Evolutionary conservation across 2,329 filamentous ascomycete genomes (phyloP).

Genomic region (Cladosporium sphaerospermum): DNA sequence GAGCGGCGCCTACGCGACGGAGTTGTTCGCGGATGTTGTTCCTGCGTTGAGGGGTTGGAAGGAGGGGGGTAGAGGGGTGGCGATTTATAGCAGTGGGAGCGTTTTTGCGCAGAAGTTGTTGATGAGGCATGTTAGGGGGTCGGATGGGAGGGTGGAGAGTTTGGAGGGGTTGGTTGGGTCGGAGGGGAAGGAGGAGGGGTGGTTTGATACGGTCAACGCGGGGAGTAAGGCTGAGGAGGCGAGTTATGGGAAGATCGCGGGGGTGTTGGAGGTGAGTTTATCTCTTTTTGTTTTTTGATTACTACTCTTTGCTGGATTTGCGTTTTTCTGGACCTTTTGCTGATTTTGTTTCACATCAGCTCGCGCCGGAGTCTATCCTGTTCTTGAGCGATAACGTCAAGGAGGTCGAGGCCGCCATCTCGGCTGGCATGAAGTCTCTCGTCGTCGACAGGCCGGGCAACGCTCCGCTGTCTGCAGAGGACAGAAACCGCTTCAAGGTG

Average conservation of each 20-base stretch:
- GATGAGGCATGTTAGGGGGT: slow-evolving; percentile 53
- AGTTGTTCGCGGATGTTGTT: slow-evolving; percentile 69
- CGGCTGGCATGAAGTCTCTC: slow-evolving; percentile 38
- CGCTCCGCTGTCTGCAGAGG: slow-evolving; percentile 50
- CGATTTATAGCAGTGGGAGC: slow-evolving; percentile 78
- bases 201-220: slow-evolving; percentile 77
- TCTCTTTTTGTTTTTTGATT: background rate
- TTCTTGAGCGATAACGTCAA: slow-evolving; percentile 76
- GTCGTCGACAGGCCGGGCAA: slow-evolving; percentile 62
- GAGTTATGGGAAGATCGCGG: slow-evolving; percentile 63
- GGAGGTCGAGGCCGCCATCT: slow-evolving; percentile 42
- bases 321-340: background rate
- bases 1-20: slow-evolving; percentile 62
- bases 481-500: slow-evolving; percentile 29
- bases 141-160: slow-evolving; percentile 46
- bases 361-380: slow-evolving; percentile 32
- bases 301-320: background rate
- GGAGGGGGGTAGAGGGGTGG: slow-evolving; percentile 49
- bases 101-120: slow-evolving; percentile 75
- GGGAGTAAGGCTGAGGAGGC: slow-evolving; percentile 62
- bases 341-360: background rate
- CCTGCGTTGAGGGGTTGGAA: slow-evolving; percentile 48
- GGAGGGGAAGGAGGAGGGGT: slow-evolving; percentile 39
- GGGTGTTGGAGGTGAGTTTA: slow-evolving; percentile 32
- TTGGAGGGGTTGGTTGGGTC: slow-evolving; percentile 48